Percentiles rank a stretch among this genome's conserved stretches.
Evolutionary conservation across 306 rosid species (phyloP).

Genomic region (Abrus pulchellus): DNA sequence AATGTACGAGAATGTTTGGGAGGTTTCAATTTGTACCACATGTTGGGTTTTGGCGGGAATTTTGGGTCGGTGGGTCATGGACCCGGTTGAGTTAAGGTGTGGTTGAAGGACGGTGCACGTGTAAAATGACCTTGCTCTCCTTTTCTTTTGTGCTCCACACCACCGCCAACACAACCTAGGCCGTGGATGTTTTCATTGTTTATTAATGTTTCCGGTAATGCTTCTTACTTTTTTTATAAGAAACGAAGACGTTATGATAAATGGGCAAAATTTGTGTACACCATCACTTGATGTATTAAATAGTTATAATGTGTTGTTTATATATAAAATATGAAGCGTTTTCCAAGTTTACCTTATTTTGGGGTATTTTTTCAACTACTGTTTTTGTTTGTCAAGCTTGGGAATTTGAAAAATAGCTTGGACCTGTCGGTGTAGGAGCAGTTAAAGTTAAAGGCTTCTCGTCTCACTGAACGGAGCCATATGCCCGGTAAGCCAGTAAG

Average conservation of each 20-base stretch:
- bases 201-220: not conserved
- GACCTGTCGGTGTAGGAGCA: too few relatives aligned
- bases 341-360: too few relatives aligned
- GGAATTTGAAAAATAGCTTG: too few relatives aligned
- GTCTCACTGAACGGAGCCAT: too few relatives aligned
- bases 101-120: not conserved
- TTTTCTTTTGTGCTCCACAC: not conserved
- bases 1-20: not conserved
- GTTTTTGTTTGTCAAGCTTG: too few relatives aligned
- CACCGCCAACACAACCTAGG: conserved; percentile 28
- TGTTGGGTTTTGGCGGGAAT: conserved; percentile 45
- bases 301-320: too few relatives aligned
- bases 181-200: not conserved
- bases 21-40: not conserved
- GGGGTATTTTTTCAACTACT: too few relatives aligned
- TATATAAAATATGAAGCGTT: too few relatives aligned
- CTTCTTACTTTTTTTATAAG: not conserved
- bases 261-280: not conserved
- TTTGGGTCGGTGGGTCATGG: not conserved
- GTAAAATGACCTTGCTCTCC: conserved; percentile 9
- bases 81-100: conserved; percentile 7
- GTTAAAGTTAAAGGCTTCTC: too few relatives aligned
- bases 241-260: too few relatives aligned
- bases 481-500: too few relatives aligned
- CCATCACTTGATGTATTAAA: too few relatives aligned